Conservation (phyloP, 306 rosid genomes). For the Rosa rugosa region DNA sequence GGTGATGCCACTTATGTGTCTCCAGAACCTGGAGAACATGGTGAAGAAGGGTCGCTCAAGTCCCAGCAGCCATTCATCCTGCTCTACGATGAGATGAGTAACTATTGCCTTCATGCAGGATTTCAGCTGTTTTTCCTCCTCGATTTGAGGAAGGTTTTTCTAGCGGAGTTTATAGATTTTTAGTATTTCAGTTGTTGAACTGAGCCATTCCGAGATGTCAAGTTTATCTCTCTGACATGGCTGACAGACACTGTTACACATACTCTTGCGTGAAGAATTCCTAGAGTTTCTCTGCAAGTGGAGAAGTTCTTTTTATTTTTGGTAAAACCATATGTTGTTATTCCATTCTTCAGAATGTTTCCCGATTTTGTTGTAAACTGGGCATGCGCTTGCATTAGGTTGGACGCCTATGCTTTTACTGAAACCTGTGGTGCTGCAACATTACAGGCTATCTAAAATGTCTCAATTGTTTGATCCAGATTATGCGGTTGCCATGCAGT, state of each 20-base stretch:
- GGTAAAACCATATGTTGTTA: neutral
- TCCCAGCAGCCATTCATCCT: constrained; percentile 49
- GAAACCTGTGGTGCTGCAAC: constrained; percentile 1
- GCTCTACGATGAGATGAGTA: constrained; percentile 36
- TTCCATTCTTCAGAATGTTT: neutral
- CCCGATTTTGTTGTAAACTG: neutral
- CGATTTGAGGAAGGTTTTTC: neutral
- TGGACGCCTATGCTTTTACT: neutral
- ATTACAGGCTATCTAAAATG: neutral
- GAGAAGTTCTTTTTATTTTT: neutral
- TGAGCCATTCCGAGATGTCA: neutral
- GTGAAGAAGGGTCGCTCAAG: constrained; percentile 50
- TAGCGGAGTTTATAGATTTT: neutral
- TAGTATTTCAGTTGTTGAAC: constrained; percentile 10
- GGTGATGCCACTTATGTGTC: constrained; percentile 67
- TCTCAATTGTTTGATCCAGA: neutral
- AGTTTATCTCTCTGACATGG: no score
- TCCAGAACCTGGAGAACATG: constrained; percentile 68
- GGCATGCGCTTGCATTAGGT: neutral
- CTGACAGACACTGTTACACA: neutral
- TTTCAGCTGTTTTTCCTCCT: neutral
- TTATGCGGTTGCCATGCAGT: no score
- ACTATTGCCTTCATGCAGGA: neutral
- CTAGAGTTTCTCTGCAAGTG: neutral
- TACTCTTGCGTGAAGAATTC: neutral